phyloP scores from a whole-genome alignment of 2,329 filamentous ascomycete genomes.

The Parafenestella ontariensis region DNA sequence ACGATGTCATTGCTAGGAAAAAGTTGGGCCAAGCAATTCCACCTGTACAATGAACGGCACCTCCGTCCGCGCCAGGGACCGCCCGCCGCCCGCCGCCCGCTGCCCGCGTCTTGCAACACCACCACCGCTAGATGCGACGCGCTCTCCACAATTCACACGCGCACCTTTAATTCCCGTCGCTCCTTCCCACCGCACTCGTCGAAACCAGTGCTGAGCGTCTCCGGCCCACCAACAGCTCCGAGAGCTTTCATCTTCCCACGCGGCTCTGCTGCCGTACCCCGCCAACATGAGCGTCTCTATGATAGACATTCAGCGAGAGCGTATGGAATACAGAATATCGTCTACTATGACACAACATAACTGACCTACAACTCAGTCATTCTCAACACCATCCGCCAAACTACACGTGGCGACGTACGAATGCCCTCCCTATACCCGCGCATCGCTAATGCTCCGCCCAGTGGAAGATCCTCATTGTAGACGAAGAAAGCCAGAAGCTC shows the following conservation, averaged over 20 bases:
- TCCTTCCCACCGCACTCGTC: background rate
- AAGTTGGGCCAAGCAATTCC: slow-evolving; percentile 32
- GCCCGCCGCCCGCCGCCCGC: background rate
- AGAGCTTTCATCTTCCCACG: slow-evolving; percentile 2
- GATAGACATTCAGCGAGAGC: slow-evolving; percentile 81
- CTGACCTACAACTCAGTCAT: slow-evolving; percentile 64
- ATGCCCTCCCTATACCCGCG: slow-evolving; percentile 4
- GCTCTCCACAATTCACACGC: slow-evolving; percentile 20
- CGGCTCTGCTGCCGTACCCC: slow-evolving; percentile 38
- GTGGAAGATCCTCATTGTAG: slow-evolving; percentile 97
- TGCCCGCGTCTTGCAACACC: slow-evolving; percentile 17
- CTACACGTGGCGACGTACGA: slow-evolving; percentile 81
- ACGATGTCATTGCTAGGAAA: slow-evolving; percentile 30
- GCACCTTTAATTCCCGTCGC: slow-evolving; percentile 4
- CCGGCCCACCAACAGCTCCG: slow-evolving; percentile 2
- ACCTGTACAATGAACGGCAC: too few relatives aligned
- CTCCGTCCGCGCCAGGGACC: slow-evolving; percentile 19
- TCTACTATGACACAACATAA: background rate
- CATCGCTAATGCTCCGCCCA: slow-evolving; percentile 53
- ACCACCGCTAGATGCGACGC: slow-evolving; percentile 27
- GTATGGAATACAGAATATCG: slow-evolving; percentile 52
- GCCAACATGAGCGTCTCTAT: slow-evolving; percentile 80
- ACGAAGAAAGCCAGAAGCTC: slow-evolving; percentile 82
- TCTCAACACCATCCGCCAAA: slow-evolving; percentile 74
- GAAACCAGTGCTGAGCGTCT: background rate